phyloP scores from a whole-genome alignment of 169 alveolate genomes.

The Plasmodium gonderi region DNA sequence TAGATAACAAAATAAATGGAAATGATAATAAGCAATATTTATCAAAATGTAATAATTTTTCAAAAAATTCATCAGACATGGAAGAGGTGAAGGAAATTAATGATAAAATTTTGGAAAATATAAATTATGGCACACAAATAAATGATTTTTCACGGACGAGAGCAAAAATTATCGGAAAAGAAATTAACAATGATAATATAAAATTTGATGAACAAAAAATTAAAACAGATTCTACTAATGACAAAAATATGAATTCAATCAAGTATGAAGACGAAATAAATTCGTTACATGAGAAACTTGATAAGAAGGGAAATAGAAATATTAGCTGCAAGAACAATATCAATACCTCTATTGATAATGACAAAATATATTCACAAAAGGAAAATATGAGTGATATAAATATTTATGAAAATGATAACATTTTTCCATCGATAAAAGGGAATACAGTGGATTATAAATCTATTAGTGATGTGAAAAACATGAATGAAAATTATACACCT shows the following conservation, averaged over 20 bases:
- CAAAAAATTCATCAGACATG: neutral
- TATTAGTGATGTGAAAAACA: neutral
- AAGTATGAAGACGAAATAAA: neutral
- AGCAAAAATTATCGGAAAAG: neutral
- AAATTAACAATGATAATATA: neutral
- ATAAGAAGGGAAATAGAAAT: neutral
- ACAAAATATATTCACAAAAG: neutral
- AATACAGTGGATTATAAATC: neutral
- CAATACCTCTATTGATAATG: neutral
- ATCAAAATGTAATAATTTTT: slow-evolving; percentile 4
- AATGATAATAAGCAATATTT: neutral
- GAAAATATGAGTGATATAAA: slow-evolving; percentile 2
- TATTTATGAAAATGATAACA: neutral
- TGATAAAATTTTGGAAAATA: neutral
- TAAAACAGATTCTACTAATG: neutral
- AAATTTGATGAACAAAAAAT: neutral
- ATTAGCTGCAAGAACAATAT: neutral
- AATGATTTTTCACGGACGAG: neutral
- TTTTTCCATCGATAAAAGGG: neutral
- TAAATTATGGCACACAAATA: neutral
- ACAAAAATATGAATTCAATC: neutral
- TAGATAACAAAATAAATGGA: neutral
- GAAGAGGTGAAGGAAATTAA: neutral
- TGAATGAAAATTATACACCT: neutral
- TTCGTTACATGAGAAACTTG: neutral